Evolutionary conservation across 179 eudicot genomes (phyloP).

Genomic region (Actinidia chinensis): DNA sequence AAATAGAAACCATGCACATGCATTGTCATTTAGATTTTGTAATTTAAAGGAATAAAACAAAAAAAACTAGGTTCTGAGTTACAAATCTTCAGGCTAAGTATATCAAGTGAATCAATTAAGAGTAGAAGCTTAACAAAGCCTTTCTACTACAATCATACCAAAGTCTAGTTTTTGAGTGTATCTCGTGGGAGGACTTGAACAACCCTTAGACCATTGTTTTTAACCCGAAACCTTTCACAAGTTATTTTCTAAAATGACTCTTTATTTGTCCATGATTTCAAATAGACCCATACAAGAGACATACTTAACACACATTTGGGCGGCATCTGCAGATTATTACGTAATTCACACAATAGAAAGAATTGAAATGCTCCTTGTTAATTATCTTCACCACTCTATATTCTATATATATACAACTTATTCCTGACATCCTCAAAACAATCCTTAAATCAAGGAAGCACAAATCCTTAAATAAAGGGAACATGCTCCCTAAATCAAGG

Average conservation of each 20-base stretch:
- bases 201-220: not conserved
- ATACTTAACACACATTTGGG: not conserved
- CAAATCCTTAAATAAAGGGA: too few species aligned
- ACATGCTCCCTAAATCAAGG: too few species aligned
- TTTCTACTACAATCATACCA: not conserved
- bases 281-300: not conserved
- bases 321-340: not conserved
- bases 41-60: not conserved
- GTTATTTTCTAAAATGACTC: not conserved
- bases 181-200: not conserved
- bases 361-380: too few species aligned
- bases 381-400: too few species aligned
- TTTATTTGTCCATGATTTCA: not conserved
- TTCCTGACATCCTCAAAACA: too few species aligned
- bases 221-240: not conserved
- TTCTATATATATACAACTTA: too few species aligned
- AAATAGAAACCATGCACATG: too few species aligned
- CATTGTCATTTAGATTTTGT: too few species aligned
- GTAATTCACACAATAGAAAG: not conserved
- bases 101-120: not conserved
- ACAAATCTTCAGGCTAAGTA: not conserved
- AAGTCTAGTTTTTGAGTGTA: not conserved
- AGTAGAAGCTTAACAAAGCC: not conserved
- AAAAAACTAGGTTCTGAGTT: not conserved
- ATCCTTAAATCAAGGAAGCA: too few species aligned